These are phyloP conservation scores for Penicillium sumatraense DNA, from an alignment of 2,329 filamentous ascomycete species.

Conservation along the genomic window DNA sequence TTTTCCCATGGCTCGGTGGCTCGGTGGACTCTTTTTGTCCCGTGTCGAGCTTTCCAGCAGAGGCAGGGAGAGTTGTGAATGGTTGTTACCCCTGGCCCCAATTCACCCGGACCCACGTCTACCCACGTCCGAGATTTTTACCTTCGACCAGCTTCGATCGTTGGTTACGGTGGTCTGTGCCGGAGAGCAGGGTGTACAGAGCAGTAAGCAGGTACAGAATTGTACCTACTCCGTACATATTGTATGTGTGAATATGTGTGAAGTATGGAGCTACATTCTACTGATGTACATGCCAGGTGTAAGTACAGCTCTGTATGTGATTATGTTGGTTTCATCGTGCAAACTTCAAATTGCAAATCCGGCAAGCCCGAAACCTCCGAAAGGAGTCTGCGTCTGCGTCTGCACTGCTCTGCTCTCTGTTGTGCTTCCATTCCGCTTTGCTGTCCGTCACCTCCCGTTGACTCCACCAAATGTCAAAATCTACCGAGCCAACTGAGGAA, in stretches of 20 bases:
- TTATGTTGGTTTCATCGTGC: neutral
- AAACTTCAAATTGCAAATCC: neutral
- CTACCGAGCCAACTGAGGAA: slow-evolving; percentile 18
- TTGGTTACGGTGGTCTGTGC: slow-evolving; percentile 3
- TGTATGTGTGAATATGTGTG: too few relatives aligned
- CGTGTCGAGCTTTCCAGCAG: slow-evolving; percentile 1
- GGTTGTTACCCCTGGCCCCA: slow-evolving; percentile 12
- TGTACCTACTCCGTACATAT: too few relatives aligned
- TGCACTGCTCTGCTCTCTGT: neutral
- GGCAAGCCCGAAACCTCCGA: neutral
- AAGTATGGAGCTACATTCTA: too few relatives aligned
- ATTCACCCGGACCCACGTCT: neutral
- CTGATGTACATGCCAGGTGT: too few relatives aligned
- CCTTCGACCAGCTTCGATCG: slow-evolving; percentile 10
- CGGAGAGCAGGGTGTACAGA: too few relatives aligned
- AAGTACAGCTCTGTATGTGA: too few relatives aligned
- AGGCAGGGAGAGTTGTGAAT: slow-evolving; percentile 9
- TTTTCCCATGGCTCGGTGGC: neutral
- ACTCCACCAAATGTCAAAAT: slow-evolving; percentile 17
- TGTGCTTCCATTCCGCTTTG: neutral
- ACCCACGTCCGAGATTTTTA: neutral
- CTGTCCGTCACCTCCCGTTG: slow-evolving; percentile 2
- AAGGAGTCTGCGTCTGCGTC: neutral
- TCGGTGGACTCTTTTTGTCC: neutral
- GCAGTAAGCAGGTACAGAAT: too few relatives aligned